Evolutionary conservation across 2,329 filamentous ascomycete genomes (phyloP).

Genomic region (Alternaria metachromatica): DNA sequence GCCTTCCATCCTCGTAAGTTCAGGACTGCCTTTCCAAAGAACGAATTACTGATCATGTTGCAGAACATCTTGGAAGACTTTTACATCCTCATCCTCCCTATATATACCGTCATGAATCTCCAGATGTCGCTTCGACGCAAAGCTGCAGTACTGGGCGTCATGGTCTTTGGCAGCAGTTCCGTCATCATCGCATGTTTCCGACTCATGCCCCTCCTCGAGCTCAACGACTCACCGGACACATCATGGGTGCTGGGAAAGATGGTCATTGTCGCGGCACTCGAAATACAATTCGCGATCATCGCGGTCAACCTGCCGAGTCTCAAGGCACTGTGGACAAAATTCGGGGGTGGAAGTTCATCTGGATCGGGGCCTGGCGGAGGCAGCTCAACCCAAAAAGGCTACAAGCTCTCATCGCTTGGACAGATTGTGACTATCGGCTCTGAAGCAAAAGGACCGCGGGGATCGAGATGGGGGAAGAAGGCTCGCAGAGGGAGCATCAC

Average conservation of each 20-base stretch:
- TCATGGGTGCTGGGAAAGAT: slow-evolving; percentile 42
- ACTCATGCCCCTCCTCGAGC: slow-evolving; percentile 28
- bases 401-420: background rate
- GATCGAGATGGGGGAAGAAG: background rate
- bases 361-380: background rate
- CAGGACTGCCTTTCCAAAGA: background rate
- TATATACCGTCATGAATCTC: slow-evolving; percentile 22
- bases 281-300: slow-evolving; percentile 43
- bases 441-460: background rate
- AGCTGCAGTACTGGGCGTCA: slow-evolving; percentile 26
- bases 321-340: slow-evolving; percentile 38
- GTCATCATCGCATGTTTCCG: slow-evolving; percentile 31
- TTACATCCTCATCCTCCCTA: slow-evolving; percentile 31
- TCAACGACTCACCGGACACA: slow-evolving; percentile 32
- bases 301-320: slow-evolving; percentile 43
- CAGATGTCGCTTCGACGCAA: slow-evolving; percentile 30
- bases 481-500: background rate
- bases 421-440: background rate
- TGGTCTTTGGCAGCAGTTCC: slow-evolving; percentile 36
- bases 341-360: background rate
- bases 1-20: slow-evolving; percentile 29
- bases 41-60: background rate
- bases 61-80: slow-evolving; percentile 30
- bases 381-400: background rate
- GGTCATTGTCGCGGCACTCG: slow-evolving; percentile 40